These are phyloP conservation scores for Novakomyces olei DNA, from an alignment of 805 yeast genomes.

Conservation along the genomic window DNA sequence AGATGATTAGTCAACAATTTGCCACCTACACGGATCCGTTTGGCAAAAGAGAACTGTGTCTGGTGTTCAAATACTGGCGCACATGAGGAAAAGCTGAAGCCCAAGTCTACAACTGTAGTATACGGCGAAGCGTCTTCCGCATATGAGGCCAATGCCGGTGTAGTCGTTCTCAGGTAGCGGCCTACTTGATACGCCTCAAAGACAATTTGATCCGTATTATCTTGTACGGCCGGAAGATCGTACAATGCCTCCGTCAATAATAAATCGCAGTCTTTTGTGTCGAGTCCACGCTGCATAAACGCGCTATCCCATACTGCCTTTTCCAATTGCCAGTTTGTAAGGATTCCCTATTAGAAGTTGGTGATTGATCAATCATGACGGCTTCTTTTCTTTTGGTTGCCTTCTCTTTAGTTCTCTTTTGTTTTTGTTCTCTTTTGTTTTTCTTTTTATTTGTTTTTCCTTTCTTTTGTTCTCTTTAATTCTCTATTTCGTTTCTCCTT, in stretches of 20 bases:
- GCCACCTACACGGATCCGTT: constrained; percentile 72
- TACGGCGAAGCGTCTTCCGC: constrained; percentile 2
- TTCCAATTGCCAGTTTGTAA: constrained; percentile 78
- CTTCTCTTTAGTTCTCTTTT: no score
- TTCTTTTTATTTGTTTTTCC: no score
- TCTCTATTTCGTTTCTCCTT: no score
- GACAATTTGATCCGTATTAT: constrained; percentile 70
- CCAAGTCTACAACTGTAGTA: constrained; percentile 40
- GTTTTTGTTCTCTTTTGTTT: no score
- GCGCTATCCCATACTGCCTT: constrained; percentile 78
- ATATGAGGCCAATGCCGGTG: constrained; percentile 10
- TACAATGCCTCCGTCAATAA: constrained; percentile 63
- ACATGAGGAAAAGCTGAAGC: constrained; percentile 70
- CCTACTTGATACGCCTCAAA: constrained; percentile 83
- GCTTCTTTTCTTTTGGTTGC: no score
- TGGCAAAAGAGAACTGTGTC: constrained; percentile 54
- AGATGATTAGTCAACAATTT: constrained; percentile 59
- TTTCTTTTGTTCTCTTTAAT: no score
- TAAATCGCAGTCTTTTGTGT: no score
- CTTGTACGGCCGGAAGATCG: constrained; percentile 58
- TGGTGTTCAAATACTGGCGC: constrained; percentile 65
- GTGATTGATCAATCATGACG: background rate
- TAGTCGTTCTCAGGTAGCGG: constrained; percentile 43
- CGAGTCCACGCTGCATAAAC: no score
- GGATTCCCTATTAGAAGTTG: constrained; percentile 30